Evolutionary conservation across 495 filamentous ascomycete species (phyloP).

Genomic region (Lentithecium fluviatile): DNA sequence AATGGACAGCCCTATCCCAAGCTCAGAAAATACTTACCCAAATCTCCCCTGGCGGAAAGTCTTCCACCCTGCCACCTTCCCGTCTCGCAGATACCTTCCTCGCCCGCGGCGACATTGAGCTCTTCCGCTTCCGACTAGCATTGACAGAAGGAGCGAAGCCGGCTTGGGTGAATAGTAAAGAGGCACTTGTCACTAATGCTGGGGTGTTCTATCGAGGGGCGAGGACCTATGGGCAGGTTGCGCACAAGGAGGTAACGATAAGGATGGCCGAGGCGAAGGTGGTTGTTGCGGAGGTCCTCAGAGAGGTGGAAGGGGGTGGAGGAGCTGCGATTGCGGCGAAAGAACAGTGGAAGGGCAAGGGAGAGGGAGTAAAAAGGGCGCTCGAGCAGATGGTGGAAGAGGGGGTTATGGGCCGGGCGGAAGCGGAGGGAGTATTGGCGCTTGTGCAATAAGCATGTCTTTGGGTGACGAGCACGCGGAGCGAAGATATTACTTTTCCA

Average conservation of each 20-base stretch:
- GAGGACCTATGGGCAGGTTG: constrained; percentile 48
- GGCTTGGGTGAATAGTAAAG: constrained; percentile 50
- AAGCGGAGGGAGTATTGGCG: constrained; percentile 4
- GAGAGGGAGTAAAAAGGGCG: constrained; percentile 9
- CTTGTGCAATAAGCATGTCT: background rate
- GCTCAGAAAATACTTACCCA: constrained; percentile 50
- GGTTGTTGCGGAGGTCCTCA: constrained; percentile 44
- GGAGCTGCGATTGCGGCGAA: constrained; percentile 2
- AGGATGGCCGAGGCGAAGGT: constrained; percentile 38
- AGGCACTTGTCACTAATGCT: constrained; percentile 59
- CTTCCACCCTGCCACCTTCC: constrained; percentile 47
- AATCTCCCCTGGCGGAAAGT: constrained; percentile 55
- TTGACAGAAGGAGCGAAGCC: constrained; percentile 48
- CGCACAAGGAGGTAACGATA: constrained; percentile 43
- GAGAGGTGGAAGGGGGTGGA: constrained; percentile 1
- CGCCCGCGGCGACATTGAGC: constrained; percentile 61
- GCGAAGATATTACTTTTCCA: too few relatives aligned
- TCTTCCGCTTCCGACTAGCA: constrained; percentile 58
- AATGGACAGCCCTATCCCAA: constrained; percentile 46
- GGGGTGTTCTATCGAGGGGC: constrained; percentile 65
- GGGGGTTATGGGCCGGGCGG: constrained; percentile 22
- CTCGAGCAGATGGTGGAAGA: constrained; percentile 33
- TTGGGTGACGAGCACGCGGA: too few relatives aligned
- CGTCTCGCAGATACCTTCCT: constrained; percentile 61
- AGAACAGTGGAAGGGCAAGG: constrained; percentile 15